Evolutionary conservation across 768 basidiomycete species (phyloP).

Genomic region (Mrakia frigida): DNA sequence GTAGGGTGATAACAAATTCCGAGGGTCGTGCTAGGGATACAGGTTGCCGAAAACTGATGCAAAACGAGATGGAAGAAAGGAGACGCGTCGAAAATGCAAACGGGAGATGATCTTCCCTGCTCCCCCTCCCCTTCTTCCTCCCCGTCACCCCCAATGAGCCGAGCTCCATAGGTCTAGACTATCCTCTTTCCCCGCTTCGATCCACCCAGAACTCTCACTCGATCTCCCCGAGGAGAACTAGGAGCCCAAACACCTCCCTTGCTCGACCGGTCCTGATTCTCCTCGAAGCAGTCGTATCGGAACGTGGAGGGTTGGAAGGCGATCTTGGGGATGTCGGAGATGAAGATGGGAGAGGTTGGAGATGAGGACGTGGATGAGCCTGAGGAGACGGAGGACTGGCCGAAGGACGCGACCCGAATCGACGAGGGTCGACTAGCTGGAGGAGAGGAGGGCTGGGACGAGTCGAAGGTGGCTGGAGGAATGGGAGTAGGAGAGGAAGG

Average conservation of each 20-base stretch:
- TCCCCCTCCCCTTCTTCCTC: too few species aligned
- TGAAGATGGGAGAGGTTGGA: neutral
- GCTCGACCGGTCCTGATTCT: neutral
- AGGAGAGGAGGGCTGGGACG: too few species aligned
- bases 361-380: neutral
- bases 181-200: too few species aligned
- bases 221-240: slow-evolving; percentile 1
- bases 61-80: too few species aligned
- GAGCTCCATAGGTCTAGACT: too few species aligned
- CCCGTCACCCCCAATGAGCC: too few species aligned
- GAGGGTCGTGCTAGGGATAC: too few species aligned
- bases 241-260: neutral
- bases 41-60: too few species aligned
- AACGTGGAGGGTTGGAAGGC: slow-evolving; percentile 20
- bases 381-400: neutral
- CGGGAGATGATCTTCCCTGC: too few species aligned
- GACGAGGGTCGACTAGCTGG: neutral
- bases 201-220: neutral
- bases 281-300: neutral
- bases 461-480: neutral
- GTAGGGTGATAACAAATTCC: too few species aligned
- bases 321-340: slow-evolving; percentile 10
- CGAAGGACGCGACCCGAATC: neutral
- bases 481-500: neutral
- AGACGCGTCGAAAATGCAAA: too few species aligned